These are phyloP conservation scores for Scheffersomyces segobiensis DNA, from an alignment of 1,139 yeast genomes.

Conservation along the genomic window DNA sequence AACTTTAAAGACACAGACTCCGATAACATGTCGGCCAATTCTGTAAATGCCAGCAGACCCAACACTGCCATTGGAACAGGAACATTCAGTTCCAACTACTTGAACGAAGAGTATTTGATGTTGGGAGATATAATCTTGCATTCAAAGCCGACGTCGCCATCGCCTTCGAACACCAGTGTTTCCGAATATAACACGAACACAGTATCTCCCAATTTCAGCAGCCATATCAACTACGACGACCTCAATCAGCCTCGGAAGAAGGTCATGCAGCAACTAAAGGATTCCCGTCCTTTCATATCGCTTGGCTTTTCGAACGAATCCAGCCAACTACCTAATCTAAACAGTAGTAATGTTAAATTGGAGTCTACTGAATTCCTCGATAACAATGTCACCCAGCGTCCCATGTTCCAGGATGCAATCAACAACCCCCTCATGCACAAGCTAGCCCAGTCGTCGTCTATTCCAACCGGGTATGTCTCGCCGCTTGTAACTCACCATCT, in stretches of 20 bases:
- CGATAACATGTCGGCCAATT: constrained; percentile 22
- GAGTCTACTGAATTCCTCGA: background rate
- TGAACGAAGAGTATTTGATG: constrained; percentile 59
- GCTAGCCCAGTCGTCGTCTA: constrained; percentile 11
- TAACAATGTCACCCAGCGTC: background rate
- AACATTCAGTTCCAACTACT: constrained; percentile 39
- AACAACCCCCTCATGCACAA: constrained; percentile 10
- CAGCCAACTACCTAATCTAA: background rate
- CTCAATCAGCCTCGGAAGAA: constrained; percentile 16
- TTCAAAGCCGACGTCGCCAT: constrained; percentile 55
- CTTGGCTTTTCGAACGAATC: constrained; percentile 29
- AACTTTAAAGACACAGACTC: constrained; percentile 17
- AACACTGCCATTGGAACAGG: constrained; percentile 5
- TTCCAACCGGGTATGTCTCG: constrained; percentile 42
- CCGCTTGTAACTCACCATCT: constrained; percentile 62
- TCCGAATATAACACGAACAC: constrained; percentile 21
- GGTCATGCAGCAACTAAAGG: constrained; percentile 6
- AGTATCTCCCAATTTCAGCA: constrained; percentile 15
- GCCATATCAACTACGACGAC: constrained; percentile 18
- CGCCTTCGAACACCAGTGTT: constrained; percentile 33
- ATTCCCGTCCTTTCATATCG: constrained; percentile 42
- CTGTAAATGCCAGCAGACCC: constrained; percentile 12
- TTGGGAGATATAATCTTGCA: constrained; percentile 54
- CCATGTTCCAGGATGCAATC: background rate
- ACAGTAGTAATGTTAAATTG: background rate